Base-by-base conservation (phyloP, 1,284 basidiomycete genomes). In the Ceratobasidium sp. region DNA sequence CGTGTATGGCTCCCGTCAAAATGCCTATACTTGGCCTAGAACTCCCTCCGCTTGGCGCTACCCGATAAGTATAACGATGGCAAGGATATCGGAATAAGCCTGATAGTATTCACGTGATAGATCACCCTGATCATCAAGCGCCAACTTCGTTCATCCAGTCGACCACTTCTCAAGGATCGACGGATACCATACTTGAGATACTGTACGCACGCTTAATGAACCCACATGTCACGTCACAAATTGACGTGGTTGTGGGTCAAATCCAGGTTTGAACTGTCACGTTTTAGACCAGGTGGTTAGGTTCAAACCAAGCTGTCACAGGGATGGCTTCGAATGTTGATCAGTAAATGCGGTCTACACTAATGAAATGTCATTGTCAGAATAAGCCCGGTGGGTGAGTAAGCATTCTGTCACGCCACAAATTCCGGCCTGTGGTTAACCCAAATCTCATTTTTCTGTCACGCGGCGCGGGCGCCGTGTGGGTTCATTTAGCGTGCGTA, bases 141-240 rank as follows among this genome's bases (percentile, higher is more conserved):
- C n/a, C n/a, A n/a, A n/a, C n/a, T n/a, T n/a, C n/a, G n/a, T n/a
- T n/a, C n/a, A n/a, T n/a, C n/a, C n/a, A n/a, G n/a, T n/a, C n/a
- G n/a, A n/a, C n/a, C n/a, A n/a, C n/a, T n/a, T n/a, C n/a, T n/a
- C n/a, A n/a, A n/a, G n/a, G n/a, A n/a, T n/a, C n/a, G n/a, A n/a
- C n/a, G n/a, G n/a, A n/a, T n/a, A n/a, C n/a, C n/a, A n/a, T n/a
- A n/a, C n/a, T n/a, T n/a, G n/a, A n/a, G n/a, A n/a, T 46, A 46
- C 44, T 46, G 44, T 46, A 46, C 44, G 44, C 44, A 13, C 33
- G 59, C 59, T 7, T 40, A 40, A 62, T 62, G 59, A 42, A 62
- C 59, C 59, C 59, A 62, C 59, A 62, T 66, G 64, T 66, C 42
- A 48, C 44, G 42, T 66, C 64, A 66, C 64, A 10, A 15, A 23